These are phyloP conservation scores for Syzygium aqueum DNA, from an alignment of 345 rosid species.

Conservation along the genomic window DNA sequence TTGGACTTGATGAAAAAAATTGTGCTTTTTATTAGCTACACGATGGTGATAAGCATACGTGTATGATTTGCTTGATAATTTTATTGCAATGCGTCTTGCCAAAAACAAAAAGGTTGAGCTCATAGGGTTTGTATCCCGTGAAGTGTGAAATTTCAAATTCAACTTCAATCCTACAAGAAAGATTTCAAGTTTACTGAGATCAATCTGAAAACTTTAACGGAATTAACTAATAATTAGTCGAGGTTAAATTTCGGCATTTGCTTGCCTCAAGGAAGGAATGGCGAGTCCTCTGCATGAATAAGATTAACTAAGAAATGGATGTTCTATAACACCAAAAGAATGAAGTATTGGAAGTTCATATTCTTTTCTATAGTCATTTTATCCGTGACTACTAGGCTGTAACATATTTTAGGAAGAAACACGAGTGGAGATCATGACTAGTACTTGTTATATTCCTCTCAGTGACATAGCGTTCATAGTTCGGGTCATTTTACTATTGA, in stretches of 20 bases:
- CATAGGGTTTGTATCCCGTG: background rate
- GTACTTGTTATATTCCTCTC: background rate
- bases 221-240: background rate
- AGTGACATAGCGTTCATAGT: background rate
- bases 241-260: background rate
- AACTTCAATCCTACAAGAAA: background rate
- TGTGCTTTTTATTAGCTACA: rapidly evolving
- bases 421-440: too few relatives aligned
- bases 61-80: background rate
- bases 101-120: background rate
- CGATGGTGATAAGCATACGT: background rate
- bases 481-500: too few relatives aligned
- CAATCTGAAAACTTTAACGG: background rate
- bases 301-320: background rate
- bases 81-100: rapidly evolving
- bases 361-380: background rate
- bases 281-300: background rate
- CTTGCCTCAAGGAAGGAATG: background rate
- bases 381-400: background rate
- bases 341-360: rapidly evolving
- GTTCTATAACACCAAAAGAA: background rate
- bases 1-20: background rate
- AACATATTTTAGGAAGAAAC: background rate
- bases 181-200: background rate
- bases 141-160: background rate